Percentiles rank a stretch among this genome's conserved stretches.
These are phyloP conservation scores for Somion occarium DNA, from an alignment of 1,284 basidiomycete species.

Conservation along the genomic window DNA sequence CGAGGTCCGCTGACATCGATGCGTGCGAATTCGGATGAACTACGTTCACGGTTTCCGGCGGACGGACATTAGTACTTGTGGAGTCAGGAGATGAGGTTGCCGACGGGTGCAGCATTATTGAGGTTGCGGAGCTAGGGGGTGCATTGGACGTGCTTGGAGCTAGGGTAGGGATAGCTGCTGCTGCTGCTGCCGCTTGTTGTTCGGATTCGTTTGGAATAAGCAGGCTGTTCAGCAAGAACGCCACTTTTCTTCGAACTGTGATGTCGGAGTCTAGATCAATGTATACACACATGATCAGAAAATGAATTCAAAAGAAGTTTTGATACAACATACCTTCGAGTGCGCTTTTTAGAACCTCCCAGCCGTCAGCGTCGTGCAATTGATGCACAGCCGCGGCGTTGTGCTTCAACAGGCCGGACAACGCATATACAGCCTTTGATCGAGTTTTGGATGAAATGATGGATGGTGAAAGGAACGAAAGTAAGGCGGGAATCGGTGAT, in stretches of 20 bases:
- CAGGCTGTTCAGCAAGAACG: constrained; percentile 81
- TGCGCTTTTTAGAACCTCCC: constrained; percentile 58
- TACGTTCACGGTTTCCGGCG: constrained; percentile 17
- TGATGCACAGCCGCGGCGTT: constrained; percentile 62
- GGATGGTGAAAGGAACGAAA: constrained; percentile 58
- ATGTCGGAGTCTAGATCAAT: constrained; percentile 66
- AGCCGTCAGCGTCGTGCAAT: constrained; percentile 62
- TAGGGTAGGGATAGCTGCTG: constrained; percentile 2
- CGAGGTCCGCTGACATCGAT: constrained; percentile 47
- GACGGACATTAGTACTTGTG: not conserved
- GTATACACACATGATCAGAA: not conserved
- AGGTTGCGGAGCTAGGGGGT: constrained; percentile 9
- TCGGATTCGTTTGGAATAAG: constrained; percentile 48
- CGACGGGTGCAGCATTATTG: constrained; percentile 37
- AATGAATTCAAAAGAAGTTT: not conserved
- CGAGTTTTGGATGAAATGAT: constrained; percentile 46
- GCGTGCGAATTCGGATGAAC: constrained; percentile 68
- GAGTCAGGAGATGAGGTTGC: constrained; percentile 7
- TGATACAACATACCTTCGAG: constrained; percentile 47
- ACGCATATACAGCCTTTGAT: constrained; percentile 83
- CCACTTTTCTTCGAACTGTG: constrained; percentile 75
- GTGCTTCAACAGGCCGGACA: constrained; percentile 86
- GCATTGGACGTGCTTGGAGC: constrained; percentile 7
- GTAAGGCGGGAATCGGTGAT: constrained; percentile 63
- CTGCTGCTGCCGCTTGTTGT: constrained; percentile 14